Conservation (phyloP, 345 rosid species). For the Citrus maxima region DNA sequence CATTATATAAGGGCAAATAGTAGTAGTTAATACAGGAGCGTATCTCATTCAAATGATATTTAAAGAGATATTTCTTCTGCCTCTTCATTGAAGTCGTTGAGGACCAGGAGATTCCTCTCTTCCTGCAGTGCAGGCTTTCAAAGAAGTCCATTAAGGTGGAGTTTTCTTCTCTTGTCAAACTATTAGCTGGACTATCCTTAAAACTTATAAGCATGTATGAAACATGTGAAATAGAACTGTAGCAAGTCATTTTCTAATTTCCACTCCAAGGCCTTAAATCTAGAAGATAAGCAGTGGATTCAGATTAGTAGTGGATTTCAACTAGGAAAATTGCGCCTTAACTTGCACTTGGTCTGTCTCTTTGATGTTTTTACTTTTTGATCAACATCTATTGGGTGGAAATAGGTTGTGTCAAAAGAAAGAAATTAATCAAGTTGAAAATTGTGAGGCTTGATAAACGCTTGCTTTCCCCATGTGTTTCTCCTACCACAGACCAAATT, state of each 20-base stretch:
- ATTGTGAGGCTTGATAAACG: neutral
- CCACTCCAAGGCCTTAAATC: neutral
- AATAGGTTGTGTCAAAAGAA: neutral
- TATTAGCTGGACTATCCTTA: neutral
- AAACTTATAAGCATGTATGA: too few species aligned
- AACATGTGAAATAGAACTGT: too few species aligned
- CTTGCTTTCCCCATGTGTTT: neutral
- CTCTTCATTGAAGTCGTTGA: neutral
- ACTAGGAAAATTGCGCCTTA: neutral
- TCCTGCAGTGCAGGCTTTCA: neutral
- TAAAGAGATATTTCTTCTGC: slow-evolving; percentile 16
- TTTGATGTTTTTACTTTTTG: neutral
- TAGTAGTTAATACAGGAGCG: neutral
- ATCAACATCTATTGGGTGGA: neutral
- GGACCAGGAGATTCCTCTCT: neutral
- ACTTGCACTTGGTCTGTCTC: neutral
- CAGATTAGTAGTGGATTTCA: neutral
- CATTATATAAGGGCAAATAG: neutral
- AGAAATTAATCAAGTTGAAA: neutral
- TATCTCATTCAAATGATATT: neutral
- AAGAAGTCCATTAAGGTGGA: neutral
- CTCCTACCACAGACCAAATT: neutral
- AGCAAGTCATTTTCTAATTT: neutral
- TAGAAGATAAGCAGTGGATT: neutral
- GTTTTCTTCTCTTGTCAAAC: neutral